Conservation (phyloP, 176 grass and related monocot species). For the Triticum aestivum region IWGSC_CS_RefSeq_v2.1 NC_057803.1:622410890-622411389, state of each 20-base stretch:
- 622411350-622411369: neutral
- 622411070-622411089: conserved; percentile 30
- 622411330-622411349: neutral
- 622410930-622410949: conserved; percentile 87
- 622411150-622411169: conserved; percentile 40
- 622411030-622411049: conserved; percentile 47
- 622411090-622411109: neutral
- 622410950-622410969: conserved; percentile 71
- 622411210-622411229: conserved; percentile 53
- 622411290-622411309: conserved; percentile 55
- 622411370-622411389: conserved; percentile 3
- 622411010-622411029: conserved; percentile 26
- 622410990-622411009: conserved; percentile 66
- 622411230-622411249: conserved; percentile 82
- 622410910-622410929: conserved; percentile 81
- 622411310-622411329: neutral
- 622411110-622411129: neutral
- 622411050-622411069: conserved; percentile 61
- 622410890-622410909: conserved; percentile 31
- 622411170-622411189: conserved; percentile 68
- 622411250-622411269: conserved; percentile 74
- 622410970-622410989: conserved; percentile 79
- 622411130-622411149: neutral
- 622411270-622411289: conserved; percentile 83
- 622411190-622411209: conserved; percentile 70